phyloP scores from a whole-genome alignment of 2,329 filamentous ascomycete genomes.

The Talaromyces amestolkiae region DNA sequence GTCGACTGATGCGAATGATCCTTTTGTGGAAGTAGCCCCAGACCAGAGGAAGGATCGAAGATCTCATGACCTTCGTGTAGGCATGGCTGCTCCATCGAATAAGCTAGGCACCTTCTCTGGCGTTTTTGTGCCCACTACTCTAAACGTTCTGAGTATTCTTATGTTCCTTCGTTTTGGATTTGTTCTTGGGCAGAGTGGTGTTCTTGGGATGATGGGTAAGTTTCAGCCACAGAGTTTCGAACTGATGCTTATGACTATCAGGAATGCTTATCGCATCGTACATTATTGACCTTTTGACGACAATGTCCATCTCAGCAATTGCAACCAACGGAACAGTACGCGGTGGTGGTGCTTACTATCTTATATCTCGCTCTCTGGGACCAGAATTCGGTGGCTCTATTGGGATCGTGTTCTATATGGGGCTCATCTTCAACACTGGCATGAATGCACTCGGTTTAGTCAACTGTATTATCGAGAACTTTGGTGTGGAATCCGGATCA shows the following conservation, averaged over 20 bases:
- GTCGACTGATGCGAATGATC: slow-evolving; percentile 1
- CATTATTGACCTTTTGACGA: slow-evolving; percentile 76
- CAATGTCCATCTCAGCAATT: slow-evolving; percentile 81
- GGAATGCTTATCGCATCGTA: slow-evolving; percentile 74
- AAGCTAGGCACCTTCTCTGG: slow-evolving; percentile 77
- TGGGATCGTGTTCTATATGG: slow-evolving; percentile 83
- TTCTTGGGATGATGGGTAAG: slow-evolving; percentile 74
- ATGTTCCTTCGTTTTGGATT: slow-evolving; percentile 90
- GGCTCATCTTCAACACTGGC: slow-evolving; percentile 81
- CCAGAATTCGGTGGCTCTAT: slow-evolving; percentile 89
- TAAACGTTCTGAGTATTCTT: slow-evolving; percentile 85
- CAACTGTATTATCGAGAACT: slow-evolving; percentile 75
- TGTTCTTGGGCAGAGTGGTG: slow-evolving; percentile 75
- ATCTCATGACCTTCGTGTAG: slow-evolving; percentile 25
- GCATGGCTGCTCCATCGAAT: slow-evolving; percentile 36
- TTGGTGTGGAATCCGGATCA: slow-evolving; percentile 58
- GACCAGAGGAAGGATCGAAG: slow-evolving; percentile 34
- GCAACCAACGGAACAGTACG: slow-evolving; percentile 87
- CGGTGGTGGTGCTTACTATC: slow-evolving; percentile 82
- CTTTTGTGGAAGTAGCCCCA: slow-evolving; percentile 12
- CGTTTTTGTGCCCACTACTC: slow-evolving; percentile 82
- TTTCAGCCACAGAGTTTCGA: background rate
- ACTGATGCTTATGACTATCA: slow-evolving; percentile 31
- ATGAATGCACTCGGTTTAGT: slow-evolving; percentile 85
- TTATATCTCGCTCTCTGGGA: slow-evolving; percentile 80